phyloP scores from a whole-genome alignment of 345 rosid genomes.

The Pelargonium nanum region DNA sequence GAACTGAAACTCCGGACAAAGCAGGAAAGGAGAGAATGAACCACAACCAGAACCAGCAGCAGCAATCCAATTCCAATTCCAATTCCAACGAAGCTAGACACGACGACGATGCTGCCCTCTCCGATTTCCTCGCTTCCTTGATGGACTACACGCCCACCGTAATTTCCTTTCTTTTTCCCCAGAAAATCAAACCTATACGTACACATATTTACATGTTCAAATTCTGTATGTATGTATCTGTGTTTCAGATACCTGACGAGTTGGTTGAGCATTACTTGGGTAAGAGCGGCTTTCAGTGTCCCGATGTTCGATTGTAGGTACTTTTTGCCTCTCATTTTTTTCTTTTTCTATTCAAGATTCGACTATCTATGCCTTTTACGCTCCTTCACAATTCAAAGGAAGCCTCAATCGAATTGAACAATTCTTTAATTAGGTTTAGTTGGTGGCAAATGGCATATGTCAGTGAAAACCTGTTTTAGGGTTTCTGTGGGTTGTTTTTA shows the following conservation, averaged over 20 bases:
- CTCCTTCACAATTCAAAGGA: too few species aligned
- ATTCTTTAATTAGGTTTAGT: too few species aligned
- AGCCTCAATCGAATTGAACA: too few species aligned
- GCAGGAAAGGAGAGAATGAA: conserved; percentile 25
- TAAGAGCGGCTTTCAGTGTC: conserved; percentile 96
- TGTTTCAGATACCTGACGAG: conserved; percentile 78
- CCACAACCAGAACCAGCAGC: conserved; percentile 31
- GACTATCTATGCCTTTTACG: too few species aligned
- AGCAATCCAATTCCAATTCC: conserved; percentile 1
- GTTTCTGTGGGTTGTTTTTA: neutral
- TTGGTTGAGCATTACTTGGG: conserved; percentile 89
- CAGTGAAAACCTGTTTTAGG: neutral
- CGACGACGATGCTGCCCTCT: conserved; percentile 72
- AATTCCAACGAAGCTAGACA: conserved; percentile 42
- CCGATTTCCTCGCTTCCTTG: conserved; percentile 72
- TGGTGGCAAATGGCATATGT: too few species aligned
- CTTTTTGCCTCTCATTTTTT: conserved; percentile 9
- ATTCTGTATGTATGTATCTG: neutral
- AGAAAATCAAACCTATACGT: neutral
- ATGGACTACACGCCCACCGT: conserved; percentile 90
- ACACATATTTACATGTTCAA: neutral
- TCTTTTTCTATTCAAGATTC: neutral
- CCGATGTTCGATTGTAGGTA: conserved; percentile 93
- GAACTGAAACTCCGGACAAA: neutral
- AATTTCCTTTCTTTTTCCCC: neutral